A percentile compares a stretch with the other conserved stretches of the same genome.
Conservation (phyloP, 2,329 filamentous ascomycete genomes). For the Hymenoscyphus salicellus region DNA sequence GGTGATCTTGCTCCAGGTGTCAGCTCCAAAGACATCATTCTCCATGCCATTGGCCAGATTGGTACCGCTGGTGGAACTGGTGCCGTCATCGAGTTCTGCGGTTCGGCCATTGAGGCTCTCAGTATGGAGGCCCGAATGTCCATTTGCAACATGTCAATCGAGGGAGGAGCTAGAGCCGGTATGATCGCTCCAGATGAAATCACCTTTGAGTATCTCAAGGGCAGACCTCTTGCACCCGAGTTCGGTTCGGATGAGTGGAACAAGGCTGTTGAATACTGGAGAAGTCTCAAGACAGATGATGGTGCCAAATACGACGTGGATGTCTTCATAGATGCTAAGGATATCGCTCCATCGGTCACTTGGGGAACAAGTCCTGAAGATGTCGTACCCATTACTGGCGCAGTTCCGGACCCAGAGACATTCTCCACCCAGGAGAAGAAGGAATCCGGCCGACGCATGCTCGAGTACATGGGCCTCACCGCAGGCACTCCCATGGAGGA, state of each 20-base stretch:
- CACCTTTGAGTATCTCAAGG: slow-evolving; percentile 94
- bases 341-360: slow-evolving; percentile 88
- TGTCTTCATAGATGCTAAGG: slow-evolving; percentile 85
- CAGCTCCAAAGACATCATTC: slow-evolving; percentile 91
- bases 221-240: slow-evolving; percentile 81
- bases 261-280: slow-evolving; percentile 85
- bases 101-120: slow-evolving; percentile 81
- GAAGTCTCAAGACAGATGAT: slow-evolving; percentile 77
- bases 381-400: slow-evolving; percentile 87
- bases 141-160: slow-evolving; percentile 99
- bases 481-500: slow-evolving; percentile 88
- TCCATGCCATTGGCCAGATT: slow-evolving; percentile 89
- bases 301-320: slow-evolving; percentile 87
- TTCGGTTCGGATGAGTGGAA: slow-evolving; percentile 85
- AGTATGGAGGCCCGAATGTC: slow-evolving; percentile 99
- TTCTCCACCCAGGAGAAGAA: slow-evolving; percentile 80
- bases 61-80: slow-evolving; percentile 94
- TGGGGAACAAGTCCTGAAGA: slow-evolving; percentile 98
- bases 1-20: slow-evolving; percentile 87
- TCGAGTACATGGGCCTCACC: slow-evolving; percentile 94
- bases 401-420: slow-evolving; percentile 85
- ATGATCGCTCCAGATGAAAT: slow-evolving; percentile 95
- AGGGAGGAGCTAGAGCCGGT: slow-evolving; percentile 89
- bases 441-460: slow-evolving; percentile 71
- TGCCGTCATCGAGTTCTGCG: slow-evolving; percentile 95